Conservation (phyloP, 164 flowering plant species). For the Chimonanthus praecox region DNA sequence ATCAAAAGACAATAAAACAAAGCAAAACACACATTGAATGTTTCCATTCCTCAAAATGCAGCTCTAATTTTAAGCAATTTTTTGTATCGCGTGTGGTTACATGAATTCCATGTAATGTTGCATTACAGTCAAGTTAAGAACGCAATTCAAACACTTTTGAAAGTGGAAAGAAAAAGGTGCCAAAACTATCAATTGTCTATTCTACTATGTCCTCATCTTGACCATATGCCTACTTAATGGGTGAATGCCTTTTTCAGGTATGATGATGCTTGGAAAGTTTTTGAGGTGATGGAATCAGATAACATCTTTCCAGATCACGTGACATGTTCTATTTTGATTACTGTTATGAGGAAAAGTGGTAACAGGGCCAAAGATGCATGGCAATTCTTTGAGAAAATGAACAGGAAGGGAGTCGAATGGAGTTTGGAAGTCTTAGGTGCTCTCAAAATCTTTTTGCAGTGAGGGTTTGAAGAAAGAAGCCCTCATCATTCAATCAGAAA, state of each 20-base stretch:
- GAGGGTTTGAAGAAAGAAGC: slow-evolving; percentile 90
- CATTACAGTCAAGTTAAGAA: not conserved
- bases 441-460: slow-evolving; percentile 79
- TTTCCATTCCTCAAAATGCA: too few relatives aligned
- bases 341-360: slow-evolving; percentile 77
- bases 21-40: too few relatives aligned
- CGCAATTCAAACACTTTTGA: too few relatives aligned
- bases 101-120: not conserved
- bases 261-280: slow-evolving; percentile 72
- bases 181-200: too few relatives aligned
- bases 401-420: slow-evolving; percentile 67
- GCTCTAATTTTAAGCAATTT: too few relatives aligned
- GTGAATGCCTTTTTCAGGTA: slow-evolving; percentile 39
- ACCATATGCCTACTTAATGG: not conserved
- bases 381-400: slow-evolving; percentile 83
- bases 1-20: too few relatives aligned
- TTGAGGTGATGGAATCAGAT: slow-evolving; percentile 54
- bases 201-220: too few relatives aligned
- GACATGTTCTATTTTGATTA: slow-evolving; percentile 70
- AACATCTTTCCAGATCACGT: slow-evolving; percentile 76
- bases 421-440: slow-evolving; percentile 71
- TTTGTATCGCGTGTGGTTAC: too few relatives aligned
- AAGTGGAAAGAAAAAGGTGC: too few relatives aligned
- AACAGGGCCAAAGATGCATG: slow-evolving; percentile 74
- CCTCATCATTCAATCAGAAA: slow-evolving; percentile 71